Base-by-base conservation (phyloP, 1,284 basidiomycete species). In the Melampsora larici-populina region DNA sequence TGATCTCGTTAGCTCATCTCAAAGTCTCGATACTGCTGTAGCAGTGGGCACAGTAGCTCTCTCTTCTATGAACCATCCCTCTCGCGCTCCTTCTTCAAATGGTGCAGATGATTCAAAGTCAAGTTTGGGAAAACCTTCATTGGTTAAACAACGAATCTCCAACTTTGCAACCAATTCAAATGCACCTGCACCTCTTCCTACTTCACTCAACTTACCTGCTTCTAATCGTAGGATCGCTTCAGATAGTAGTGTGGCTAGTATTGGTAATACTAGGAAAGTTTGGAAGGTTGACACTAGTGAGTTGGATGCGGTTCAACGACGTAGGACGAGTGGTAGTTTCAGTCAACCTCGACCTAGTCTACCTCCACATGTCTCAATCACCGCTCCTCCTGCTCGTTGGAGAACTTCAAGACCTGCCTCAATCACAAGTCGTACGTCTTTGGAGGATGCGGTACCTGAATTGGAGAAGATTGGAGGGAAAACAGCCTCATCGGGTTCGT, bases 271-370 rank as follows among this genome's bases (percentile, higher is more conserved):
- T 13, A 55, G 75, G 13, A 78, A 70, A 26, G 62, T 11, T 26
- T 78, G 75, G 75, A 70, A 66, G 15, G 68, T 78, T 49, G 60
- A 78, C 31, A 70, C 70, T 60, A 78, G 75, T 43, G 75, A n/a
- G 5, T 48, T 78, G 15, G 66, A 70, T 62, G 75, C 67, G 15
- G 60, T 78, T 8, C 74, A 76, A 60, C 43, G 58, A 55, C 29
- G 67, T 24, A 63, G 60, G 9, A 9, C 33, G 18, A 70, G 58
- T 60, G n/a, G 29, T 33, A 24, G n/a, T 15, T 58, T 58, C 18
- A 62, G 60, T 43, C 58, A 70, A 31, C 51, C 65, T 29, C 55
- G 21, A 60, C 3, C 31, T 17, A 62, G 67, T 65, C 58, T 31
- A 18, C 49, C 68, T 7, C 51, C 43, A 11, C 75, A 64, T 51